Evolutionary conservation across 352 stramenopile species (phyloP).

Genomic region (Globisporangium polare): DNA sequence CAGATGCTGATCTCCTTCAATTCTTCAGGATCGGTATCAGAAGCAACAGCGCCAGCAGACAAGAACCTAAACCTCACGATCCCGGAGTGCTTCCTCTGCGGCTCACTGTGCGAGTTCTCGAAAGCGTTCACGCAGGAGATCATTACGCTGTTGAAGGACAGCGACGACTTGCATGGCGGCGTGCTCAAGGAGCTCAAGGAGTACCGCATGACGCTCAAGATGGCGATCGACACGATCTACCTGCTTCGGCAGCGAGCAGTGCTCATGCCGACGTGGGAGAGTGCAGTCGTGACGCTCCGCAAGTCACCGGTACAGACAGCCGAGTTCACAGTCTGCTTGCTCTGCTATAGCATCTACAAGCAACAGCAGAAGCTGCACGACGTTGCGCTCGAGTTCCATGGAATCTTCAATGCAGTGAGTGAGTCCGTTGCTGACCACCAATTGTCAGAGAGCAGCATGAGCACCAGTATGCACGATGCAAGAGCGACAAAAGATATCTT

Average conservation of each 20-base stretch:
- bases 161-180: constrained; percentile 22
- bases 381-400: constrained; percentile 43
- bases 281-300: constrained; percentile 32
- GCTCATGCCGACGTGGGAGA: constrained; percentile 52
- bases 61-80: constrained; percentile 9
- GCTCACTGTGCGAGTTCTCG: constrained; percentile 45
- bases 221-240: constrained; percentile 67
- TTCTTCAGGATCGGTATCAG: background rate
- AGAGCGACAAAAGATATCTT: constrained; percentile 15
- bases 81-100: constrained; percentile 57
- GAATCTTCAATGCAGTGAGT: constrained; percentile 13
- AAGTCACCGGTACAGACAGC: constrained; percentile 31
- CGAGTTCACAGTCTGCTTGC: constrained; percentile 62
- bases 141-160: constrained; percentile 22
- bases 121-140: constrained; percentile 37
- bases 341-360: constrained; percentile 80
- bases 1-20: constrained; percentile 10
- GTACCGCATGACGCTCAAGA: constrained; percentile 79
- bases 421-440: background rate
- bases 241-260: constrained; percentile 60
- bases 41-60: background rate
- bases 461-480: background rate
- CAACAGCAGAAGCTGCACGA: constrained; percentile 49
- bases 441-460: background rate
- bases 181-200: constrained; percentile 34